phyloP scores from a whole-genome alignment of 345 rosid genomes.

The Rhizophora mangle region DNA sequence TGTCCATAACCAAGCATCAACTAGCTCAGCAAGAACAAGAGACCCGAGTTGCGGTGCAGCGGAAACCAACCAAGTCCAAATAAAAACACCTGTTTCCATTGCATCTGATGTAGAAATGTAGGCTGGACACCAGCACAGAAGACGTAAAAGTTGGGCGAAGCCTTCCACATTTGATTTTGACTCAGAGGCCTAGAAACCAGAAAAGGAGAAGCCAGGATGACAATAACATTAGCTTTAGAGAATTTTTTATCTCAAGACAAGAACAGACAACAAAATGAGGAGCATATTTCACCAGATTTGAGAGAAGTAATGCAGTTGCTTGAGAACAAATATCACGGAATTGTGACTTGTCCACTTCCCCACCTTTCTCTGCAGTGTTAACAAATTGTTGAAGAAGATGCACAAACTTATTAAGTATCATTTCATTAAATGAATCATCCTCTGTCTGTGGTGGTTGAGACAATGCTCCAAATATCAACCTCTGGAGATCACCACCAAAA shows the following conservation, averaged over 20 bases:
- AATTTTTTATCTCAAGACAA: background rate
- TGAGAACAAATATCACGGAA: slow-evolving; percentile 93
- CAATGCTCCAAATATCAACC: slow-evolving; percentile 86
- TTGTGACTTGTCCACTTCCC: slow-evolving; percentile 77
- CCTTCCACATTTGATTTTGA: slow-evolving; percentile 82
- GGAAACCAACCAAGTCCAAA: slow-evolving; percentile 99
- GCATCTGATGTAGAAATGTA: slow-evolving; percentile 90
- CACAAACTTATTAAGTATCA: slow-evolving; percentile 77
- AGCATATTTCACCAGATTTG: slow-evolving; percentile 74
- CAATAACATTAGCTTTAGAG: slow-evolving; percentile 13
- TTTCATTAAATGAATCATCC: slow-evolving; percentile 85
- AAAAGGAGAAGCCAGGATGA: slow-evolving; percentile 22
- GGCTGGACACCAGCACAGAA: slow-evolving; percentile 99
- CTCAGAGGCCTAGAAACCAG: slow-evolving; percentile 52
- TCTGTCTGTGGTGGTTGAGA: slow-evolving; percentile 65
- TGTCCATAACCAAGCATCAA: slow-evolving; percentile 99
- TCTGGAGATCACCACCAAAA: slow-evolving; percentile 67
- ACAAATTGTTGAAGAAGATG: slow-evolving; percentile 95
- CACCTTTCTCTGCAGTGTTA: slow-evolving; percentile 79
- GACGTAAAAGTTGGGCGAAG: slow-evolving; percentile 88
- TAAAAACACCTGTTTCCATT: slow-evolving; percentile 95
- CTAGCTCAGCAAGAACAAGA: slow-evolving; percentile 94
- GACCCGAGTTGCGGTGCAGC: slow-evolving; percentile 94
- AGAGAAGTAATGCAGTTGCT: slow-evolving; percentile 89
- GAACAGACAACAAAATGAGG: slow-evolving; percentile 1